Conservation (phyloP, 345 rosid genomes). For the Eucalyptus brandiana region DNA sequence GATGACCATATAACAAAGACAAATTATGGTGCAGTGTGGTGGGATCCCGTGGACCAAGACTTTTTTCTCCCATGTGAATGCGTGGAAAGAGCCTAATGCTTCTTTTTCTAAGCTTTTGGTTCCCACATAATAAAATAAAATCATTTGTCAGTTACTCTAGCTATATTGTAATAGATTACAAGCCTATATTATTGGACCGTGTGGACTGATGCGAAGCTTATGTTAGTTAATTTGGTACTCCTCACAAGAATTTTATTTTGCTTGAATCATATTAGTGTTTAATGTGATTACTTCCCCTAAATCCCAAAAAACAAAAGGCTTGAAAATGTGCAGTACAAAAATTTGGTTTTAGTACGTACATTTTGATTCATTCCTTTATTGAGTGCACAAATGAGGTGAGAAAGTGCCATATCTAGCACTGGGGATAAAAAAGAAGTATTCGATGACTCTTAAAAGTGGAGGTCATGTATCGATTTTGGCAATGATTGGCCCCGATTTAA, state of each 20-base stretch:
- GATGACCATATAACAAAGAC: background rate
- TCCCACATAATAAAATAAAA: background rate
- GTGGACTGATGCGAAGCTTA: background rate
- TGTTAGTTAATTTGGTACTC: background rate
- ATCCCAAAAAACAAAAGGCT: background rate
- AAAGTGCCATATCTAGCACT: background rate
- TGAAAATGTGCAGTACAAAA: background rate
- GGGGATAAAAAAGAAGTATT: background rate
- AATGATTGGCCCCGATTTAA: background rate
- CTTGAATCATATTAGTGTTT: background rate
- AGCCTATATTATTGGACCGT: rapidly evolving
- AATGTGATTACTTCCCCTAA: background rate
- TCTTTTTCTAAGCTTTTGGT: background rate
- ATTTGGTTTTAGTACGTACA: background rate
- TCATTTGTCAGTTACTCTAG: background rate
- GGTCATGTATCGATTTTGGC: background rate
- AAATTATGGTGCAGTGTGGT: too few relatives aligned
- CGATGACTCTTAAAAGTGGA: background rate
- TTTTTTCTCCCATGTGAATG: background rate
- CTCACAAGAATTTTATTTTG: background rate
- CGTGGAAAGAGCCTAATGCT: background rate
- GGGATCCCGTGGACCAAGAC: background rate
- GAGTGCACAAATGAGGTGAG: background rate
- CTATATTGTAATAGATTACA: background rate
- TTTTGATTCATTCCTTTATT: background rate